These are phyloP conservation scores for Colletotrichum musae DNA, from an alignment of 2,329 filamentous ascomycete genomes.

Conservation along the genomic window DNA sequence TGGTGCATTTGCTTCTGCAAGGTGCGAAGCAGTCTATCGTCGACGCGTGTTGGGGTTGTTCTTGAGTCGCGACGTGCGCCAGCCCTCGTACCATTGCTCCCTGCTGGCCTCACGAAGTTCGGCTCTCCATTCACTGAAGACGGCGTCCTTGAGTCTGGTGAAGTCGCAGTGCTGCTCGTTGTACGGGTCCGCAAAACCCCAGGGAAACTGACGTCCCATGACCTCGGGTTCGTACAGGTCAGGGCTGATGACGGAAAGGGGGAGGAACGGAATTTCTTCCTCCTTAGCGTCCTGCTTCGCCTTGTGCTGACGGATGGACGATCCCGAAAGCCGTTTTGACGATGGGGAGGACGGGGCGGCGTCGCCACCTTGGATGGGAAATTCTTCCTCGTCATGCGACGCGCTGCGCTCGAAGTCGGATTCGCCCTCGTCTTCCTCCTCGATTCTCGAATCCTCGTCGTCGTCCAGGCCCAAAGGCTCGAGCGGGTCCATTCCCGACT, in stretches of 20 bases:
- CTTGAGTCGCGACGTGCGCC: slow-evolving; percentile 83
- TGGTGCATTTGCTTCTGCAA: slow-evolving; percentile 1
- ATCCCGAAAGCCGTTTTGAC: slow-evolving; percentile 62
- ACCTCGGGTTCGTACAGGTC: slow-evolving; percentile 88
- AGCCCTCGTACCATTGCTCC: slow-evolving; percentile 95
- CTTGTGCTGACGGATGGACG: slow-evolving; percentile 62
- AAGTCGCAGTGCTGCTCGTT: slow-evolving; percentile 96
- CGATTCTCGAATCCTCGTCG: slow-evolving; percentile 73
- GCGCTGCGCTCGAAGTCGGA: slow-evolving; percentile 47
- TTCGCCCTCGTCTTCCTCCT: slow-evolving; percentile 67
- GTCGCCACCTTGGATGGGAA: slow-evolving; percentile 55
- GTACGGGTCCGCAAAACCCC: slow-evolving; percentile 97
- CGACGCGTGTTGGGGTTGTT: slow-evolving; percentile 58
- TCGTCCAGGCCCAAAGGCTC: slow-evolving; percentile 89
- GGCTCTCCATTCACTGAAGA: slow-evolving; percentile 93
- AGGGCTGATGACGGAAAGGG: slow-evolving; percentile 93
- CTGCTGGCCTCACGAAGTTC: slow-evolving; percentile 92
- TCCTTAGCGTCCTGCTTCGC: slow-evolving; percentile 60
- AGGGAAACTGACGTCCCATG: slow-evolving; percentile 91
- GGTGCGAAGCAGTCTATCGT: slow-evolving; percentile 46
- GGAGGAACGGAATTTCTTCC: slow-evolving; percentile 78
- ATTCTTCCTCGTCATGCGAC: slow-evolving; percentile 52
- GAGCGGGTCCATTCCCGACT: slow-evolving; percentile 87
- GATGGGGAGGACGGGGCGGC: slow-evolving; percentile 51
- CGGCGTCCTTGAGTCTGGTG: slow-evolving; percentile 86